These are phyloP conservation scores for Diaporthe longicolla DNA, from an alignment of 2,329 filamentous ascomycete genomes.

Conservation along the genomic window DNA sequence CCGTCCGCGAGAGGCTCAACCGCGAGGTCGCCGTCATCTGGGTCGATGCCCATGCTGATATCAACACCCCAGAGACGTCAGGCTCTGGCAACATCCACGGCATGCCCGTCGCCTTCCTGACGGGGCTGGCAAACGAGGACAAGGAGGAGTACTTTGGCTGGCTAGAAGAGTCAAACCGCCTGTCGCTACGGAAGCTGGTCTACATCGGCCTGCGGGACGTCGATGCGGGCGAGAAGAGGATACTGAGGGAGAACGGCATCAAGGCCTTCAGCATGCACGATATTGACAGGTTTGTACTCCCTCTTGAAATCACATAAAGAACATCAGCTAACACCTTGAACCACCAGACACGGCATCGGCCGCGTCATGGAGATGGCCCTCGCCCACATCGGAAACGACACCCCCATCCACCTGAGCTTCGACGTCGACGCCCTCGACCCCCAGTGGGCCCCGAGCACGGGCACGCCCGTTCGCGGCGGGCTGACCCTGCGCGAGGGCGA, in stretches of 20 bases:
- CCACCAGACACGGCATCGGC: conserved; percentile 88
- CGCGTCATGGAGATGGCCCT: conserved; percentile 99
- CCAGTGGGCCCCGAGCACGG: conserved; percentile 95
- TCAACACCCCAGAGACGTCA: conserved; percentile 94
- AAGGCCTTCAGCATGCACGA: conserved; percentile 99
- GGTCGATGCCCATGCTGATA: conserved; percentile 98
- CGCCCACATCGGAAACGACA: conserved; percentile 93
- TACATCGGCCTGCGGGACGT: conserved; percentile 97
- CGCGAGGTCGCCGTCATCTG: conserved; percentile 95
- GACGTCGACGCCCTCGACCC: conserved; percentile 97
- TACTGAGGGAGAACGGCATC: conserved; percentile 89
- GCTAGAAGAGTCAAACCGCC: conserved; percentile 79
- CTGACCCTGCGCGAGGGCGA: conserved; percentile 95
- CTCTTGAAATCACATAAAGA: too few relatives aligned
- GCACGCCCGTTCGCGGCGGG: conserved; percentile 93
- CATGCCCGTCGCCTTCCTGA: conserved; percentile 95
- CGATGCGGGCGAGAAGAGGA: conserved; percentile 92
- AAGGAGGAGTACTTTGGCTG: conserved; percentile 89
- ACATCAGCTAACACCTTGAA: not conserved
- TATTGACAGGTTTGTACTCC: conserved; percentile 80
- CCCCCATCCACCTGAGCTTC: conserved; percentile 96
- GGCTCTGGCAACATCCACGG: conserved; percentile 96
- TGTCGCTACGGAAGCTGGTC: conserved; percentile 87
- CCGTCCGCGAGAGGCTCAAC: conserved; percentile 84
- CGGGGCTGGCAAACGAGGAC: conserved; percentile 84